Evolutionary conservation across 2,329 filamentous ascomycete genomes (phyloP).

Genomic region (Truncatella angustata): DNA sequence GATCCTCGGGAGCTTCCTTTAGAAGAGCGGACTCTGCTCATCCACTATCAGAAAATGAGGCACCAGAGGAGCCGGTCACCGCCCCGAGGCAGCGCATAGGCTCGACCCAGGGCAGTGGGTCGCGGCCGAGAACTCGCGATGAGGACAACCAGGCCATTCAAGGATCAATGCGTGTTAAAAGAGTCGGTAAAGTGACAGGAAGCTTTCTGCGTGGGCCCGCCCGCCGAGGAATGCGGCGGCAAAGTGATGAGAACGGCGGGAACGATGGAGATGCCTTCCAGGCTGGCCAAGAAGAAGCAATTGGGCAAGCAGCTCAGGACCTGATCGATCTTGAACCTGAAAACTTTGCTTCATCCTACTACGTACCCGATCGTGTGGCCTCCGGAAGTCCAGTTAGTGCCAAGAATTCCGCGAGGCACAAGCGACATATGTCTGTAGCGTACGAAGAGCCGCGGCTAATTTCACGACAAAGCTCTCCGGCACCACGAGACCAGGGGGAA

Average conservation of each 20-base stretch:
- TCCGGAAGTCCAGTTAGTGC: conserved; percentile 60
- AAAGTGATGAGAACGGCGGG: conserved; percentile 65
- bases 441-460: conserved; percentile 25
- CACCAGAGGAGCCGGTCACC: conserved; percentile 48
- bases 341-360: conserved; percentile 41
- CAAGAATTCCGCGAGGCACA: conserved; percentile 41
- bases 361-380: conserved; percentile 47
- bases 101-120: conserved; percentile 50
- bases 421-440: conserved; percentile 36
- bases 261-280: conserved; percentile 39
- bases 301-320: conserved; percentile 35
- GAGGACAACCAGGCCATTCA: conserved; percentile 66
- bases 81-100: conserved; percentile 45
- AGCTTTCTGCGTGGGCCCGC: conserved; percentile 79
- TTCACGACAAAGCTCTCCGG: conserved; percentile 24
- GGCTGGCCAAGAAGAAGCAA: conserved; percentile 42
- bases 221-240: conserved; percentile 66
- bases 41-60: conserved; percentile 39
- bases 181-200: conserved; percentile 71
- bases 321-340: conserved; percentile 34
- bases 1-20: conserved; percentile 34
- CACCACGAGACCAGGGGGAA: conserved; percentile 37
- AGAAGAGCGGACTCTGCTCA: conserved; percentile 33
- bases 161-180: conserved; percentile 74
- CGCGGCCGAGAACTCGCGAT: conserved; percentile 49